Base-by-base conservation (phyloP, 495 filamentous ascomycete genomes). In the Monascus purpureus region DNA sequence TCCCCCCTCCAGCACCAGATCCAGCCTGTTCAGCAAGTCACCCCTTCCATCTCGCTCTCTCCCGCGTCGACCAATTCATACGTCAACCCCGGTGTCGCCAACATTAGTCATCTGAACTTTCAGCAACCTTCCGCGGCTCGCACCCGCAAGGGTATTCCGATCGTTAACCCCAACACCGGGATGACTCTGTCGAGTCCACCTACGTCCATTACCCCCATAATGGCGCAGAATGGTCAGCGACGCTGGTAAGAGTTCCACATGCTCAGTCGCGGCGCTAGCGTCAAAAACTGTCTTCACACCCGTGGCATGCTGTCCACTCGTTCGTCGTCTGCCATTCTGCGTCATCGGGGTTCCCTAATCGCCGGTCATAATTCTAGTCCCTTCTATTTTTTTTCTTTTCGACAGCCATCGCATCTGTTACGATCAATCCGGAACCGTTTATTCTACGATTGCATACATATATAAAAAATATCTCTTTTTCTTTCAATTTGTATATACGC, bases 141-240 rank as follows among this genome's bases (percentile, higher is more conserved):
- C 52, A 75, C 78, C 41, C 82, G 88, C 44, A 96, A 94, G 52
- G 84, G 90, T 43, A 99, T 99, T 43, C 92, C 90, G 12, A 99
- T 99, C 53, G 79, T 99, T 60, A 94, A 99, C 69, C 90, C 90
- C 20, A 80, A 67, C 38, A 96, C 92, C 19, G 85, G 90, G 39
- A 73, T 88, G 58, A 74, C 72, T 41, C 68, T 93, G 58, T 72
- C 86, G 20, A 93, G 86, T 64, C 92, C 90, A 42, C 88, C 90
- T 2, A 80, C 73, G 30, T 93, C 84, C 36, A 80, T 93, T 46
- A 90, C 85, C 31, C 84, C 86, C 33, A 75, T 65, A 50, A 70
- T 84, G 64, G 80, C 88, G 78, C 81, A 86, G 65, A 76, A 75
- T 47, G 67, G 63, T 49, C 54, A 57, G 42, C 72, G 72, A 43